phyloP scores from a whole-genome alignment of 2,329 filamentous ascomycete genomes.

The Ceratocystiopsis sp. region DNA sequence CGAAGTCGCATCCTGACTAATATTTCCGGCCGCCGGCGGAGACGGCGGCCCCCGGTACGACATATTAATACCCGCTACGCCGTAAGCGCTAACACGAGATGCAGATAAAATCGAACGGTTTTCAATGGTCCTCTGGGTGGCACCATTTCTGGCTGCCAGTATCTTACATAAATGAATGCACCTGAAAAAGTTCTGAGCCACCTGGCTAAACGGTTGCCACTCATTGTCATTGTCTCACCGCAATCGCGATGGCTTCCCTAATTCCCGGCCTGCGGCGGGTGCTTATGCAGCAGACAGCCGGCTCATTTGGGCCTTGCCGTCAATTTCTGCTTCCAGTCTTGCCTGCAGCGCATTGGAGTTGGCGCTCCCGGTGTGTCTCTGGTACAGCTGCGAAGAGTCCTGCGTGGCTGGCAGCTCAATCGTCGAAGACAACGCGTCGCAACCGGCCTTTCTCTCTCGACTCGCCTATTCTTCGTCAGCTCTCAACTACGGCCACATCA shows the following conservation, averaged over 20 bases:
- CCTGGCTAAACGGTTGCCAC: no score
- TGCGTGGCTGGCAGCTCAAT: no score
- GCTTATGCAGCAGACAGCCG: conserved; percentile 11
- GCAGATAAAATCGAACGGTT: conserved; percentile 6
- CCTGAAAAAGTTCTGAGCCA: no score
- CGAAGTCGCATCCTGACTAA: no score
- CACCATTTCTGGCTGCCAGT: background rate
- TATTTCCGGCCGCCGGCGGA: background rate
- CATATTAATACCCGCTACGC: no score
- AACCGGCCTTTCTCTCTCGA: background rate
- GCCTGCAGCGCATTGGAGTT: background rate
- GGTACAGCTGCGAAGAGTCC: background rate
- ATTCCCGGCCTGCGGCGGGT: conserved; percentile 15
- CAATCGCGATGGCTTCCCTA: conserved; percentile 13
- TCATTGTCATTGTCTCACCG: background rate
- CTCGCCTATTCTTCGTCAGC: no score
- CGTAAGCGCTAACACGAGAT: background rate
- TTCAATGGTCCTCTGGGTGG: conserved; percentile 4
- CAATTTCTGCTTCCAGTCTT: conserved; percentile 24
- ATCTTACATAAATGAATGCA: no score
- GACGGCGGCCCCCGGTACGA: background rate
- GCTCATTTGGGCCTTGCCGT: conserved; percentile 27
- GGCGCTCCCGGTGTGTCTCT: background rate
- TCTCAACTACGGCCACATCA: conserved; percentile 3
- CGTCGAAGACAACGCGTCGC: background rate